A percentile compares a stretch with the other conserved stretches of the same genome.
These are phyloP conservation scores for Fraxinus dipetala DNA, from an alignment of 305 asterid species.

Conservation along the genomic window DNA sequence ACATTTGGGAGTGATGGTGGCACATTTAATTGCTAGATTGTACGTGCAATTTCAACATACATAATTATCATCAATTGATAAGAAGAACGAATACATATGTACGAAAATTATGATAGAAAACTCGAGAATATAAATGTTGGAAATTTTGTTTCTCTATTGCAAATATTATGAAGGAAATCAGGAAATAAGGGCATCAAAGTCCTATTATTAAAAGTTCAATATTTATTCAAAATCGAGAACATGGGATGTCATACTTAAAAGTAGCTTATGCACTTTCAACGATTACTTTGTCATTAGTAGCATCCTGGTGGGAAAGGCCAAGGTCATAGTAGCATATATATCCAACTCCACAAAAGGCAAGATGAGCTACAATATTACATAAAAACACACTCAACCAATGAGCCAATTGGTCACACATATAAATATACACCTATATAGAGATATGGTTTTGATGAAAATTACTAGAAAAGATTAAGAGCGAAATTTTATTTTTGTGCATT, in stretches of 20 bases:
- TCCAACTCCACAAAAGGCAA: slow-evolving; percentile 82
- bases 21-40: slow-evolving; percentile 32
- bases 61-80: not conserved
- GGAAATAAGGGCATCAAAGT: not conserved
- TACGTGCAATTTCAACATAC: slow-evolving; percentile 47
- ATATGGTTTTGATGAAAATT: no score
- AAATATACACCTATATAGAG: no score
- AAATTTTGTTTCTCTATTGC: not conserved
- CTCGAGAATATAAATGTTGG: not conserved
- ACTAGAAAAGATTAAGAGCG: no score
- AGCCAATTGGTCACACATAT: no score
- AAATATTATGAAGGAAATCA: not conserved
- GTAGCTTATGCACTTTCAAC: slow-evolving; percentile 91
- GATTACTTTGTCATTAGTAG: slow-evolving; percentile 86
- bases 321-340: slow-evolving; percentile 74
- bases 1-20: slow-evolving; percentile 67
- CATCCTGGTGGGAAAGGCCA: slow-evolving; percentile 85
- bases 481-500: no score
- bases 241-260: slow-evolving; percentile 55
- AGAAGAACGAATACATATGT: not conserved
- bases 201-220: not conserved
- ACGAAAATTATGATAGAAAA: not conserved
- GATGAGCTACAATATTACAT: no score
- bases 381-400: no score
- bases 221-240: not conserved